These are phyloP conservation scores for Lasiosphaeria hispida DNA, from an alignment of 495 filamentous ascomycete genomes.

Conservation along the genomic window DNA sequence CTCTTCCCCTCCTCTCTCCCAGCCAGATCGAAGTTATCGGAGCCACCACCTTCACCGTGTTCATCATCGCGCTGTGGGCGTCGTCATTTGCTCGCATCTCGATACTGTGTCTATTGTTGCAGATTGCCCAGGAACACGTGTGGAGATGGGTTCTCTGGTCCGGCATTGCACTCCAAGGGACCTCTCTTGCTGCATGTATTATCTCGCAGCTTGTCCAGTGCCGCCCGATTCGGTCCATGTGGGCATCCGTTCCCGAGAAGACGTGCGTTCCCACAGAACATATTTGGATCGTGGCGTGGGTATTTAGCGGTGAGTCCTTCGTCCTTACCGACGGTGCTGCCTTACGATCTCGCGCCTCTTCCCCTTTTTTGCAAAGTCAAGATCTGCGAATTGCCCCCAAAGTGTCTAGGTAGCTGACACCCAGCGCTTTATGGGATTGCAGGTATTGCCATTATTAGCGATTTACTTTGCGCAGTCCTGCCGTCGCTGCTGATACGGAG, in stretches of 20 bases:
- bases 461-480: slow-evolving; percentile 8
- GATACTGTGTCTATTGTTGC: slow-evolving; percentile 1
- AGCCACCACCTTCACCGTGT: background rate
- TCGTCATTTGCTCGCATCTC: slow-evolving; percentile 8
- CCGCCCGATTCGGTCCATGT: slow-evolving; percentile 4
- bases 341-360: background rate
- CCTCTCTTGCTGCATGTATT: background rate
- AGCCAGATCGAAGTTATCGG: background rate
- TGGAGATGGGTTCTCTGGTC: slow-evolving; percentile 4
- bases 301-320: slow-evolving; percentile 8
- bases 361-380: background rate
- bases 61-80: slow-evolving; percentile 6
- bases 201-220: slow-evolving; percentile 11
- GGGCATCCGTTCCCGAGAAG: background rate
- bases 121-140: background rate
- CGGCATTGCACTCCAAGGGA: slow-evolving; percentile 2
- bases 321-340: too few relatives aligned
- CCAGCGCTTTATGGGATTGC: background rate
- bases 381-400: background rate
- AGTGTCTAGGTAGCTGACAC: background rate
- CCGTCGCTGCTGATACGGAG: slow-evolving; percentile 9
- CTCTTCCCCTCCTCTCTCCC: background rate
- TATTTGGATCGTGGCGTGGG: background rate
- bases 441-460: slow-evolving; percentile 9
- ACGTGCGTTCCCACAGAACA: background rate